Evolutionary conservation across 352 stramenopile species (phyloP), one percentile per base, ranked within the genome.

Genomic region (Saprolegnia diclina): DNA sequence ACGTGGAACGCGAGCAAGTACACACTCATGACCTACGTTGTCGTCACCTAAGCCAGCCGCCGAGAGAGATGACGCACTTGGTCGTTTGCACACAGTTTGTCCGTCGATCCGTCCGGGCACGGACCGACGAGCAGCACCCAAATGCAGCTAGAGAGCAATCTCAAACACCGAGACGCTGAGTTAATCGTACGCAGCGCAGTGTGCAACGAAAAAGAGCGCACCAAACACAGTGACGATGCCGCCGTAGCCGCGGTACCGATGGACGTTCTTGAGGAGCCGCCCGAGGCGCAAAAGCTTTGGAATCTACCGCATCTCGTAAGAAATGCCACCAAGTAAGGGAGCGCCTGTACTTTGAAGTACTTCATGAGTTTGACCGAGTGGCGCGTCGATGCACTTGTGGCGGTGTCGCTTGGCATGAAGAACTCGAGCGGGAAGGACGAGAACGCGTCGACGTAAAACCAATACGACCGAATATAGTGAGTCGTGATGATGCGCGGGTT

Each of bases 331-430:
- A 14, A 0, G 35, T 11, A 9, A 45, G 35, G 13, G 38, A 16
- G 35, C 13, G 55, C 55, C 0, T 6, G 19, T 29, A 38, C 37
- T 35, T 89, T 89, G 38, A 89, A 76, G 67, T 89, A 89, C 74
- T 87, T 89, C 57, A 89, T 82, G 73, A 87, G 80, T 65, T 89
- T 89, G 71, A 89, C 78, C n/a, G 78, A 85, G 63, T 89, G 87
- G 16, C 81, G 81, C 4, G 79, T 89, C 13, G 79, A 80, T 29
- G 78, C 71, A 64, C 74, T 72, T 1, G 64, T 50, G 4, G 71
- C 57, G 19, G 79, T 70, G 6, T 74, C 75, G 35, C 19, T 57
- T 4, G 61, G 11, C 11, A 87, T 59, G 46, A 89, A 76, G 35
- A 81, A 78, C 50, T 88, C 81, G 54, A 88, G 85, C 29, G 81